Evolutionary conservation across 805 yeast genomes (phyloP).

Genomic region (Komagataella phaffii): DNA sequence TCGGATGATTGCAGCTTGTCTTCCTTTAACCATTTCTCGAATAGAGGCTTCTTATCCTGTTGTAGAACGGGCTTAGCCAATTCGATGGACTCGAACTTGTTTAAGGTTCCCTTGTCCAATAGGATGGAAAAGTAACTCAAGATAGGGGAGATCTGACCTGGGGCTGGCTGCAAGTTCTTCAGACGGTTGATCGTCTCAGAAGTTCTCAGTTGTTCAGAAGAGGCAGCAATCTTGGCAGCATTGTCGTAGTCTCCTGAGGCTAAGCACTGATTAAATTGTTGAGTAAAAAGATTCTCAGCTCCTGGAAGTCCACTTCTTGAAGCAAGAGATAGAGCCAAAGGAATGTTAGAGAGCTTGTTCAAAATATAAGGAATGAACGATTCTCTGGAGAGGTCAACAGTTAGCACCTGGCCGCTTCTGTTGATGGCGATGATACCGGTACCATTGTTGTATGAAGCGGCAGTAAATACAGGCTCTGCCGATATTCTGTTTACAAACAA

Average conservation of each 20-base stretch:
- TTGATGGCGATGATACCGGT: conserved; percentile 89
- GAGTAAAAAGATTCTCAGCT: conserved; percentile 82
- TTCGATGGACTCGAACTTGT: conserved; percentile 88
- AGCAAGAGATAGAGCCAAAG: conserved; percentile 77
- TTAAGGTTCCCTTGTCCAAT: conserved; percentile 84
- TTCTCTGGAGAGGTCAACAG: conserved; percentile 78
- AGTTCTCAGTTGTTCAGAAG: conserved; percentile 85
- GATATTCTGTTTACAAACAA: conserved; percentile 94
- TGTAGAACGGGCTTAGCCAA: conserved; percentile 91
- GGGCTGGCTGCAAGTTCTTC: conserved; percentile 81
- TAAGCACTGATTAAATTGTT: conserved; percentile 81
- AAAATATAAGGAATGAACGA: conserved; percentile 83
- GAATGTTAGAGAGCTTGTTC: conserved; percentile 73
- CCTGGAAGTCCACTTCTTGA: conserved; percentile 96
- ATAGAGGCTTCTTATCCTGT: conserved; percentile 84
- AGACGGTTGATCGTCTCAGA: conserved; percentile 88
- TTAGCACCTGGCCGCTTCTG: conserved; percentile 88
- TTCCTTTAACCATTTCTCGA: conserved; percentile 94
- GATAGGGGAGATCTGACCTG: conserved; percentile 91
- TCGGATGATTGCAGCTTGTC: conserved; percentile 92
- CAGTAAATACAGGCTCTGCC: conserved; percentile 89
- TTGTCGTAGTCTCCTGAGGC: conserved; percentile 76
- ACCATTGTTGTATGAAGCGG: conserved; percentile 54
- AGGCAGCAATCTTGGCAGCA: conserved; percentile 96
- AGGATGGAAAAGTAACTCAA: conserved; percentile 84